phyloP scores from a whole-genome alignment of 2,329 filamentous ascomycete species.

The Byssochlamys sp. region DNA sequence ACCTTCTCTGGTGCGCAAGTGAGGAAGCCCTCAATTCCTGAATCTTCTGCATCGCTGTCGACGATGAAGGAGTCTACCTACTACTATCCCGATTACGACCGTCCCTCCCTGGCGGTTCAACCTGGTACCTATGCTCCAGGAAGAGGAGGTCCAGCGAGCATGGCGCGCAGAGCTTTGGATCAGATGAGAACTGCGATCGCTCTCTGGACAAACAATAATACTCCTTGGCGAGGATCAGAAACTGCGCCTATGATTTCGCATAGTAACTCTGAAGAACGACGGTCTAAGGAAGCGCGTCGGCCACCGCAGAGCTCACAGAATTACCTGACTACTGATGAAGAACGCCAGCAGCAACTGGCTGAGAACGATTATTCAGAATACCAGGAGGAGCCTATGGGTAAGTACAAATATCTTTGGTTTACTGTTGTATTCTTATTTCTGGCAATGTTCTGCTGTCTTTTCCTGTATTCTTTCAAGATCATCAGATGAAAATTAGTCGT shows the following conservation, averaged over 20 bases:
- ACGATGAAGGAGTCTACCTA: neutral
- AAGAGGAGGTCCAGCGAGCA: neutral
- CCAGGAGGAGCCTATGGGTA: slow-evolving; percentile 1
- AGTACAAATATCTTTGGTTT: slow-evolving; percentile 7
- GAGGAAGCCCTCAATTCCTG: neutral
- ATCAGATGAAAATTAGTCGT: slow-evolving; percentile 1
- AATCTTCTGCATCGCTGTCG: neutral
- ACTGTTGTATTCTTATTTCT: slow-evolving; percentile 5
- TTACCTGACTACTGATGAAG: neutral
- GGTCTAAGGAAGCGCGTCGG: neutral
- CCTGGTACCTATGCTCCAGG: neutral
- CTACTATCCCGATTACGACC: neutral
- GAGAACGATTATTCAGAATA: neutral
- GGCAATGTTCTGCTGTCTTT: slow-evolving; percentile 7
- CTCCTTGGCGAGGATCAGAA: neutral
- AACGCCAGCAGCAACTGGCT: neutral
- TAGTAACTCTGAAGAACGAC: neutral
- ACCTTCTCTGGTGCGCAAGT: neutral
- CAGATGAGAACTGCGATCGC: neutral
- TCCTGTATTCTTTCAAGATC: slow-evolving; percentile 9
- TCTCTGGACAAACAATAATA: neutral
- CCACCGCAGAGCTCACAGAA: neutral
- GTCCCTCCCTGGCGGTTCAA: neutral
- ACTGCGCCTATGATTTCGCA: neutral
- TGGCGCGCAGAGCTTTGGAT: neutral